Evolutionary conservation across 1,139 yeast genomes (phyloP), one percentile per base, ranked within the genome.

Genomic region (Hemisphaericaspora subhashii): DNA sequence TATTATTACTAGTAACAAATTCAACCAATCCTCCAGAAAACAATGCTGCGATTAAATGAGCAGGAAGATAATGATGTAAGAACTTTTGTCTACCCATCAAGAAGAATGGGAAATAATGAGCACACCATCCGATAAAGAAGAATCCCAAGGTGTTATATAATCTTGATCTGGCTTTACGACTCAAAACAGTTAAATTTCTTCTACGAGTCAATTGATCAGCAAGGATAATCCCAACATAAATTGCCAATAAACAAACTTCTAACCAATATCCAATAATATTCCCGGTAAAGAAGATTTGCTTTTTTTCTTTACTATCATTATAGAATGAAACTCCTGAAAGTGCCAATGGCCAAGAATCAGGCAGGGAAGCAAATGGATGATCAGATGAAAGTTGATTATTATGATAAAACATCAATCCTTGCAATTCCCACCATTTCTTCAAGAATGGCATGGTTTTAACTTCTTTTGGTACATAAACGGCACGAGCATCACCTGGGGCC

Each of bases 361-460:
- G 99, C 47, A 82, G 84, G 4, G 97, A 87, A 7, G 98, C 96
- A 68, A 87, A 94, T 36, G 99, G 99, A 62, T 92, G 99, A 28
- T 86, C 88, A 13, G 92, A 74, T 4, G 92, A 77, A 51, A 92
- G 72, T 51, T 84, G 81, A 63, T 90, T 92, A 67, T 92, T 92
- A 56, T 90, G 96, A 47, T 83, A 81, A 72, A 92, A 89, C 99
- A 92, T 92, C 47, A 79, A 73, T 31, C 74, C 62, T 67, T 92
- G 98, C 48, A 90, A 73, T 64, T 94, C 98, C 68, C 81, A 68
- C 88, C 96, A 92, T 63, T 94, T 94, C 47, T 72, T 76, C 49
- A 87, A 72, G 67, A 92, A 92, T 41, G 95, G 82, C 40, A 86
- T 55, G 9, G 66, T 62, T 48, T 72, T 79, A 13, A 81, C 72